Percentiles rank a stretch among this genome's conserved stretches.
Evolutionary conservation across 1,284 basidiomycete genomes (phyloP).

Genomic region (Waitea zeae): DNA sequence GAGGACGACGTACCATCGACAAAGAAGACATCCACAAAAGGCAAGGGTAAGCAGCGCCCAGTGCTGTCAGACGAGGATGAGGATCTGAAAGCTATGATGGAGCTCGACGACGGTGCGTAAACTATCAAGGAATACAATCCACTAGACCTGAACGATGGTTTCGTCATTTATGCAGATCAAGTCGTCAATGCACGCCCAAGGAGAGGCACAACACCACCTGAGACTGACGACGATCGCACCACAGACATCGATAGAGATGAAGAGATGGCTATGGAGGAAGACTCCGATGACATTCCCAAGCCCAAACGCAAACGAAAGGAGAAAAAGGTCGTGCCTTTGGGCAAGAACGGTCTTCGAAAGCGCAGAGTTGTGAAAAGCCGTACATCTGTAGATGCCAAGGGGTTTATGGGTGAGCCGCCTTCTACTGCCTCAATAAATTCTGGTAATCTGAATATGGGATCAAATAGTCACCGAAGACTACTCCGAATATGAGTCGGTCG

Average conservation of each 20-base stretch:
- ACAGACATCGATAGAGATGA: no score
- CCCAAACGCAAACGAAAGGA: slow-evolving; percentile 32
- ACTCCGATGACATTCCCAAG: slow-evolving; percentile 14
- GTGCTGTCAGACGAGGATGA: slow-evolving; percentile 15
- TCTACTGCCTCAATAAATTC: background rate
- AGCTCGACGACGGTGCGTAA: slow-evolving; percentile 48
- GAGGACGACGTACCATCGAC: slow-evolving; percentile 21
- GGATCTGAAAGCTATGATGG: slow-evolving; percentile 51
- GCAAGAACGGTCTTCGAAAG: slow-evolving; percentile 59
- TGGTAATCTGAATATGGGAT: background rate
- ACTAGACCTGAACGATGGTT: slow-evolving; percentile 2
- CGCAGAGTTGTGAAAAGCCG: slow-evolving; percentile 41
- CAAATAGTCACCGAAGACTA: slow-evolving; percentile 54
- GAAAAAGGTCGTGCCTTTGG: slow-evolving; percentile 47
- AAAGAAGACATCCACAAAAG: slow-evolving; percentile 16
- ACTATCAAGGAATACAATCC: background rate
- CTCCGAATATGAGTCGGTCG: slow-evolving; percentile 62
- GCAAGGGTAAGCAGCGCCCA: slow-evolving; percentile 6
- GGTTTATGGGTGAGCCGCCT: slow-evolving; percentile 42
- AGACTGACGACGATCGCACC: slow-evolving; percentile 9
- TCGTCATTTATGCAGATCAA: slow-evolving; percentile 15
- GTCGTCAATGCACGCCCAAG: slow-evolving; percentile 22
- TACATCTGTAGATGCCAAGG: slow-evolving; percentile 38
- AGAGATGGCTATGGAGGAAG: slow-evolving; percentile 17
- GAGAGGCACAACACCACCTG: slow-evolving; percentile 11